These are phyloP conservation scores for Westerdykella sp. DNA, from an alignment of 2,329 filamentous ascomycete species.

Conservation along the genomic window DNA sequence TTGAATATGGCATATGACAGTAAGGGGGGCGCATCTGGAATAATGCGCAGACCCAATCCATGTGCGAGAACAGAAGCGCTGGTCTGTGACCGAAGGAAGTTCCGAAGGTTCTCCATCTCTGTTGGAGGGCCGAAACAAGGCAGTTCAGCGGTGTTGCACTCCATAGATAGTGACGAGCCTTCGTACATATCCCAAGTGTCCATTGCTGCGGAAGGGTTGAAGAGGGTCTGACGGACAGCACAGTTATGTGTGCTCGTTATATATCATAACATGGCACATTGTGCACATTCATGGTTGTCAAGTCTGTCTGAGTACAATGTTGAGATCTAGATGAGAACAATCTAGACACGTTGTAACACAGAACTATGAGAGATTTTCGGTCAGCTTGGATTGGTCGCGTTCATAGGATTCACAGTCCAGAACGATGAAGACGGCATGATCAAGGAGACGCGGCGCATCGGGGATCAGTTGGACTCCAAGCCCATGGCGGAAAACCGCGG, in stretches of 20 bases:
- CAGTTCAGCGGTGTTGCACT: too few species aligned
- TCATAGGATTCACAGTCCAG: neutral
- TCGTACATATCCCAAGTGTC: too few species aligned
- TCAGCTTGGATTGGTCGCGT: neutral
- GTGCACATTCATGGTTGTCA: too few species aligned
- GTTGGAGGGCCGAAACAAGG: neutral
- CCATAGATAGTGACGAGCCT: too few species aligned
- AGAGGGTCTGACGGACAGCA: too few species aligned
- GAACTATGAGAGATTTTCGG: too few species aligned
- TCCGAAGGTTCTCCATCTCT: neutral
- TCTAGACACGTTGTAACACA: too few species aligned
- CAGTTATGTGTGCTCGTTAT: too few species aligned
- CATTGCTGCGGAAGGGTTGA: too few species aligned
- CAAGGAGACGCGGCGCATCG: neutral
- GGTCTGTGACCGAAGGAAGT: neutral
- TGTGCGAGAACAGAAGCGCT: neutral
- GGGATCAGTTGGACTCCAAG: neutral
- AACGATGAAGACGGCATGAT: neutral
- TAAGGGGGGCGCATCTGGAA: neutral
- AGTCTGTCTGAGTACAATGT: too few species aligned
- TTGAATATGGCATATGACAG: neutral
- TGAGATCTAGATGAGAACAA: too few species aligned
- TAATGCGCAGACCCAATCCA: neutral
- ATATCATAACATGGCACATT: too few species aligned
- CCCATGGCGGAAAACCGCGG: neutral